Base-by-base conservation (phyloP, 768 basidiomycete genomes). In the Lentinula edodes region DNA sequence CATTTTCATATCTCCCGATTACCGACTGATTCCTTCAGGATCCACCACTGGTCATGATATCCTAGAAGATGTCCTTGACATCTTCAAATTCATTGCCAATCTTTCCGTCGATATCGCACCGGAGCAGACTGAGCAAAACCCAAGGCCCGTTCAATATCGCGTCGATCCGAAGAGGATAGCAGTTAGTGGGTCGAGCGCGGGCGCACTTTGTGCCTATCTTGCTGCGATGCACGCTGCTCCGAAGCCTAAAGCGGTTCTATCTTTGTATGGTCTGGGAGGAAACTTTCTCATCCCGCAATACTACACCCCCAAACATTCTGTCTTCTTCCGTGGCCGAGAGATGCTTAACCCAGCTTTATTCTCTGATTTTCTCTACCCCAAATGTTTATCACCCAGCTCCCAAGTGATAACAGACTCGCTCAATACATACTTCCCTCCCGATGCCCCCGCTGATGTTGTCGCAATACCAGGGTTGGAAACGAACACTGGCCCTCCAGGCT, bases 251-350 rank as follows among this genome's bases (percentile, higher is more conserved):
- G 86, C 80, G 0, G 60, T 88, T 2, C 64, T 88, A 0, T 83
- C 81, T 0, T 63, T 89, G 65, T 89, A 88, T 69, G 86, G 81
- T 0, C 79, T 84, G 77, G 86, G 86, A n/a, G 87, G 86, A 0
- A 71, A 87, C 60, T 77, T 84, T 61, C 67, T 88, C 39, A 60
- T 50, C 6, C 50, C 59, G 18, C 51, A 52, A 38, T 60, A 52
- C 6, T 52, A 52, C 36, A 32, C 51, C 8, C 50, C 28, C 6
- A 60, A 60, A 42, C 34, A 46, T 20, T 8, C 50, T 7, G 18
- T 60, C 36, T 60, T 60, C 39, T 52, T 60, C 23, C 48, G 59
- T 18, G 59, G 59, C 10, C 16, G 59, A 39, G 59, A 60, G 48
- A 35, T 60, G 8, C 59, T 60, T 18, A 48, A 60, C 23, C 59